Evolutionary conservation across 140 eudicot species (phyloP), one percentile per base, ranked within the genome.

Genomic region (Bidens hawaiensis): DNA sequence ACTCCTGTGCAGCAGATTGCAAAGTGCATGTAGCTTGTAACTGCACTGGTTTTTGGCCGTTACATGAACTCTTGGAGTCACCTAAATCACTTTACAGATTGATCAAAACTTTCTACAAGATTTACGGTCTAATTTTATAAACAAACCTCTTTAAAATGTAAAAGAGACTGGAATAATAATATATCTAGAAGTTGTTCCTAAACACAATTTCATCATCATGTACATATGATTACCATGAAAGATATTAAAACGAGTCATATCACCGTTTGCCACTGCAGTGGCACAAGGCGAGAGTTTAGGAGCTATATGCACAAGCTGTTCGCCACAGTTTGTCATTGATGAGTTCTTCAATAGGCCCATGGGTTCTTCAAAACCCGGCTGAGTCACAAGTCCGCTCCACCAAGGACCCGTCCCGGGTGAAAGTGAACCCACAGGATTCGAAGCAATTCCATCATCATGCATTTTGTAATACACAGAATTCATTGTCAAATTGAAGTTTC

Each of bases 311-410:
- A 74, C 28, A 72, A 71, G 61, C 31, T 76, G 73, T 43, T 71
- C 71, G 14, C 70, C 81, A 43, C 57, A 51, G 24, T 71, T 60
- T 26, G 48, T 76, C 64, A 49, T 53, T 24, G 76, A 66, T 7
- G 79, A 50, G 63, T 66, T 23, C 78, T 68, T 83, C 34, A 33
- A 6, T 6, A 33, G 40, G 6, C 40, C 12, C 40, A 67, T 55
- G 14, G 75, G 49, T 22, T 76, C 79, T 40, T 26, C 75, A 28
- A 56, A 73, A 45, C 70, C 46, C 47, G 79, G 63, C 36, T 64
- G 90, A 53, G 81, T 55, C 65, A 60, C 81, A 19, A 71, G 74
- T 25, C 91, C 84, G 61, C 71, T 68, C 86, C 87, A 80, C 87
- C 84, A 78, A 15, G 80, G 82, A 70, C 78, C 75, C 10, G 84